Evolutionary conservation across 345 rosid genomes (phyloP), one percentile per base, ranked within the genome.

Genomic region (Bruguiera gymnorhiza): DNA sequence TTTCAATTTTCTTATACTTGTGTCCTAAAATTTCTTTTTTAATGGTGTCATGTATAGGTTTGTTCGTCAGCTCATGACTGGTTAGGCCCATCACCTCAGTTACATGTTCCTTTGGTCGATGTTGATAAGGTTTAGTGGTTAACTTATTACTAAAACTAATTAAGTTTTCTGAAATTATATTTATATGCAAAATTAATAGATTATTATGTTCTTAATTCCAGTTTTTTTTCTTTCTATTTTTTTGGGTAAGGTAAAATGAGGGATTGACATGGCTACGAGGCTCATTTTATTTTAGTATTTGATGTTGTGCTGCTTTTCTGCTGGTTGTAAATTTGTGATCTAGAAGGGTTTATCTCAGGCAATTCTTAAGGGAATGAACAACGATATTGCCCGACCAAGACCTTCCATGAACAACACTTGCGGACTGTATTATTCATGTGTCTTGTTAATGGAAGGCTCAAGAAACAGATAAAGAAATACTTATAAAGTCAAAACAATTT

Each of bases 51-150:
- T 72, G 65, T 70, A 67, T 52, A 92, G 99, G 89, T 68, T 70
- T 68, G 78, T 34, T 83, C 83, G 54, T 66, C 86, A 61, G 67
- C 86, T 57, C 76, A 72, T 67, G 85, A 83, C 60, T 92, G 93
- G 89, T 69, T 85, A 84, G 88, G 83, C 81, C 86, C 91, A 64
- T 90, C 92, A 30, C 32, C 83, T 72, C 97, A 87, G 83, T 73
- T 87, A 68, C 79, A 84, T 82, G 99, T 95, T 82, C 96, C 98
- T 46, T 78, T 95, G 78, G 98, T 81, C 73, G 99, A 95, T 69
- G 92, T 92, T 83, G 99, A 95, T 82, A 95, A 95, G 98, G 97
- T 88, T 73, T 76, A 31, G 70, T 50, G 23, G 31, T n/a, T 62
- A 55, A 50, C 48, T 43, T 67, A 60, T 51, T 52, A 7, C 18